A percentile compares a stretch with the other conserved stretches of the same genome.
Evolutionary conservation across 148 eudicot genomes (phyloP).

Genomic region (Persicaria maculosa): DNA sequence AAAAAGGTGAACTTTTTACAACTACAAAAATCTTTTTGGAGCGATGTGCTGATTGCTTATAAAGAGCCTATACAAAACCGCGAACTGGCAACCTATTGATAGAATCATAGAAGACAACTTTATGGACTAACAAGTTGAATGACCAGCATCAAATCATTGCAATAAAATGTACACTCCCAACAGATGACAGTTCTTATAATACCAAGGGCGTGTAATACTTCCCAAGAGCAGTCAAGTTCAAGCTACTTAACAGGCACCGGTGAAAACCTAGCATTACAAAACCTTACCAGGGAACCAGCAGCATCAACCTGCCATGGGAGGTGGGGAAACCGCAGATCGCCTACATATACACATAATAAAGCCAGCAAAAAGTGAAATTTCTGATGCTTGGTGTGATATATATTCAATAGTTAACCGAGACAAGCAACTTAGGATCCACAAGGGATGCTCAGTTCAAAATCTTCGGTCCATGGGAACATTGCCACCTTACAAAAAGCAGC

Average conservation of each 20-base stretch:
- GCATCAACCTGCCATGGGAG: background rate
- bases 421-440: background rate
- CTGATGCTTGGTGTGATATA: background rate
- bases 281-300: constrained; percentile 9
- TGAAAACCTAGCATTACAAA: background rate
- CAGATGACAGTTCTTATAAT: background rate
- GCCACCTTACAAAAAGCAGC: background rate
- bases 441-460: constrained; percentile 7
- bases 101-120: too few relatives aligned
- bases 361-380: background rate
- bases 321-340: background rate
- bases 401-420: background rate
- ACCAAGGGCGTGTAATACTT: background rate
- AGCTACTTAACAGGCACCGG: background rate
- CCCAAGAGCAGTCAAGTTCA: background rate
- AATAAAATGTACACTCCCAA: background rate
- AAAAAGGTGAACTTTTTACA: too few relatives aligned
- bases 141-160: background rate
- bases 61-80: too few relatives aligned
- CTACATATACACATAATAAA: constrained; percentile 3
- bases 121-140: background rate
- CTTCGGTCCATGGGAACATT: background rate
- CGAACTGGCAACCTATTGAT: too few relatives aligned
- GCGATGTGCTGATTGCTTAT: too few relatives aligned
- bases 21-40: too few relatives aligned